Conservation (phyloP, 2,329 filamentous ascomycete genomes). For the Chrysosporium queenslandicum region DNA sequence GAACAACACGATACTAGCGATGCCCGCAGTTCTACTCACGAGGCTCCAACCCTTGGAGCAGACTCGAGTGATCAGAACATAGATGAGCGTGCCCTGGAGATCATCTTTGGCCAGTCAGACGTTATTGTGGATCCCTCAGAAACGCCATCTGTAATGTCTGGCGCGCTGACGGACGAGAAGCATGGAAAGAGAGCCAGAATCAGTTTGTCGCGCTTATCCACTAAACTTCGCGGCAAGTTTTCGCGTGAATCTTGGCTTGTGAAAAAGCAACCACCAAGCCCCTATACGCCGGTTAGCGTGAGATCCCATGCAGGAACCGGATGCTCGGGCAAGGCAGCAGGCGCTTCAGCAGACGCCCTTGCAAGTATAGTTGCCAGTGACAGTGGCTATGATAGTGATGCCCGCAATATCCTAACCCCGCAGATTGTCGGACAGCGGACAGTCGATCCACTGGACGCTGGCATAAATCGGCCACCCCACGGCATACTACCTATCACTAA, state of each 20-base stretch:
- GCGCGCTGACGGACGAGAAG: background rate
- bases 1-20: background rate
- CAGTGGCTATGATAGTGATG: conserved; percentile 36
- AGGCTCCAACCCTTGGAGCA: background rate
- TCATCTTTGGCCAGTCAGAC: conserved; percentile 12
- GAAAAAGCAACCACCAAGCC: conserved; percentile 13
- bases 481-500: conserved; percentile 5
- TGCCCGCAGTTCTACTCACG: background rate
- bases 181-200: background rate
- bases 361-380: conserved; percentile 32
- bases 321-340: conserved; percentile 3
- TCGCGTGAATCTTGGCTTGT: conserved; percentile 25
- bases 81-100: conserved; percentile 11
- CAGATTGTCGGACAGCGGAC: conserved; percentile 19
- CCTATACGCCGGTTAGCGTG: conserved; percentile 14
- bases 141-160: background rate
- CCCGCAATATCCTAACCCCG: conserved; percentile 31
- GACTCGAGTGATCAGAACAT: background rate
- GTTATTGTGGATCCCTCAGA: background rate
- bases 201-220: conserved; percentile 19
- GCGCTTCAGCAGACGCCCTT: conserved; percentile 17
- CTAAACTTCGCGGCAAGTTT: conserved; percentile 26
- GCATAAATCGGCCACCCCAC: conserved; percentile 11
- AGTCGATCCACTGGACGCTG: conserved; percentile 9
- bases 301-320: background rate